phyloP scores from a whole-genome alignment of 1,139 yeast genomes.

The Kurtzmaniella quercitrusa region DNA sequence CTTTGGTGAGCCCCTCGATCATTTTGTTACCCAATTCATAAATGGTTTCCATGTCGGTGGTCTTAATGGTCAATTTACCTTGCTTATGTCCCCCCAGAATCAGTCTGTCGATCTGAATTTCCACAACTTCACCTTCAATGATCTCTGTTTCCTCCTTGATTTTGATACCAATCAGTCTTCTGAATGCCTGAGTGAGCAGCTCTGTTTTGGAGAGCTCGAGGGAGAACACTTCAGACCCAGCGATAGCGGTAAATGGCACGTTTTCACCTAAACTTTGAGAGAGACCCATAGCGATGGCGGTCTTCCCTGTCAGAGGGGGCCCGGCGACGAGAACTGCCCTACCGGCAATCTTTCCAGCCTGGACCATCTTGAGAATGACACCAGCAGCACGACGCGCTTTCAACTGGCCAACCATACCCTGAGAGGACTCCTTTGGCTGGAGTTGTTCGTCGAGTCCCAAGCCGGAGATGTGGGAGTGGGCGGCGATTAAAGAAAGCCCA shows the following conservation, averaged over 20 bases:
- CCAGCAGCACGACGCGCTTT: constrained; percentile 97
- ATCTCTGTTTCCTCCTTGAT: constrained; percentile 96
- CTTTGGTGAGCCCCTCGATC: constrained; percentile 94
- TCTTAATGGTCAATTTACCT: constrained; percentile 94
- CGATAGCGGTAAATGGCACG: constrained; percentile 93
- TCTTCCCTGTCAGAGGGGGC: constrained; percentile 98
- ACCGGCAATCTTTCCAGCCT: constrained; percentile 93
- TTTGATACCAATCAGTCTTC: constrained; percentile 91
- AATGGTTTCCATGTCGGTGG: constrained; percentile 98
- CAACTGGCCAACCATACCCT: constrained; percentile 97
- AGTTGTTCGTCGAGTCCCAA: constrained; percentile 88
- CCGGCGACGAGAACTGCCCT: constrained; percentile 95
- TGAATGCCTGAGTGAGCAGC: constrained; percentile 90
- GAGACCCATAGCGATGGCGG: constrained; percentile 97
- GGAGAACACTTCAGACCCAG: constrained; percentile 91
- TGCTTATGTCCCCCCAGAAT: constrained; percentile 97
- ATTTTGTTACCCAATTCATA: constrained; percentile 95
- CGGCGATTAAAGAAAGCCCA: constrained; percentile 77
- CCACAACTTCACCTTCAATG: constrained; percentile 98
- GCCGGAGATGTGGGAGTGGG: constrained; percentile 95
- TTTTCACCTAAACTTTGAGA: constrained; percentile 85
- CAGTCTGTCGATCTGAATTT: constrained; percentile 94
- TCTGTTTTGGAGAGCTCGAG: constrained; percentile 92
- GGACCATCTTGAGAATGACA: constrained; percentile 85
- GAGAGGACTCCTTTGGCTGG: constrained; percentile 72